Evolutionary conservation across 768 basidiomycete species (phyloP).

Genomic region (Auricularia auricula-judae): DNA sequence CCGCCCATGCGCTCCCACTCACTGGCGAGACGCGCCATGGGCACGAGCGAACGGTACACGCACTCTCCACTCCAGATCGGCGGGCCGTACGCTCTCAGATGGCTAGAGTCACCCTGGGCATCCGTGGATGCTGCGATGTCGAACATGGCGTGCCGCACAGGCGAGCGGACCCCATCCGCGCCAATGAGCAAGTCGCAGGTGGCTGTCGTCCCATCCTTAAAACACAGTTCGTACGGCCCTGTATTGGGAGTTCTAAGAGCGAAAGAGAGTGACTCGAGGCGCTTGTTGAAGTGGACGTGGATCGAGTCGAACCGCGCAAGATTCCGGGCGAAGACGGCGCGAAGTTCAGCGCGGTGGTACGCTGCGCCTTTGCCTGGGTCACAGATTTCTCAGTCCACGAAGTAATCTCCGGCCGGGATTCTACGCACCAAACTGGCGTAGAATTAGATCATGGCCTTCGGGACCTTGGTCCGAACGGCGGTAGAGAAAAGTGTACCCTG

Average conservation of each 20-base stretch:
- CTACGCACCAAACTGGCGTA: background rate
- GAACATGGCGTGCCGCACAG: conserved; percentile 27
- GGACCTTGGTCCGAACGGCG: background rate
- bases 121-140: background rate
- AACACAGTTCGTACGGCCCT: conserved; percentile 28
- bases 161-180: conserved; percentile 58
- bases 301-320: background rate
- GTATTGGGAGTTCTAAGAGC: conserved; percentile 29
- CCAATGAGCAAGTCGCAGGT: conserved; percentile 58
- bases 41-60: background rate
- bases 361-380: background rate
- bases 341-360: background rate
- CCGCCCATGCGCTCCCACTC: background rate
- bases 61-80: background rate
- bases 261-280: conserved; percentile 22
- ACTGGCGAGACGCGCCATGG: background rate
- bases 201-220: conserved; percentile 49
- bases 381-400: background rate
- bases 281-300: conserved; percentile 53
- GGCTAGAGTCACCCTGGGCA: background rate
- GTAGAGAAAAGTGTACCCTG: background rate
- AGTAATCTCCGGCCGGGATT: background rate
- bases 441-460: background rate
- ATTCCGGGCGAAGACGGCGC: background rate
- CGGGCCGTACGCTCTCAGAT: background rate